Conservation (phyloP, 805 yeast species). For the Candida taoyuanica region DNA sequence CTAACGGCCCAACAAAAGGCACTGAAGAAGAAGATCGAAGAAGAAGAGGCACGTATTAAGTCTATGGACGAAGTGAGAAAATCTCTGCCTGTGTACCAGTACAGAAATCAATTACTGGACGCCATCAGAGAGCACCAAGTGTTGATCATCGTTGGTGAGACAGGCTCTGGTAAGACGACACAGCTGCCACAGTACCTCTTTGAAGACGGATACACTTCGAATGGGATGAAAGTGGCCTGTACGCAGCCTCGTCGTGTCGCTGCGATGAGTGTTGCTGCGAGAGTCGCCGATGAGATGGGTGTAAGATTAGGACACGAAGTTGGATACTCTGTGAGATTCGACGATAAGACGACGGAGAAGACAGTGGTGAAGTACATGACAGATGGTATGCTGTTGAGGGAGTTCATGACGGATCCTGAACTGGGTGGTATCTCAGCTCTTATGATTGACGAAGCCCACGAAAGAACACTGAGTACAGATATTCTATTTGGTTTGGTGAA, state of each 20-base stretch:
- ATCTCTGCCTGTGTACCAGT: slow-evolving; percentile 71
- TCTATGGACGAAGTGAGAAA: slow-evolving; percentile 41
- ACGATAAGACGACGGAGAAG: slow-evolving; percentile 59
- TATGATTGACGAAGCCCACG: slow-evolving; percentile 97
- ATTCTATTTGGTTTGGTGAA: slow-evolving; percentile 74
- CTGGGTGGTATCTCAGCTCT: slow-evolving; percentile 67
- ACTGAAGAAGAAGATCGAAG: slow-evolving; percentile 32
- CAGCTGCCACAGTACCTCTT: slow-evolving; percentile 84
- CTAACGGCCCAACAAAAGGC: slow-evolving; percentile 29
- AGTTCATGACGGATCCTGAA: slow-evolving; percentile 73
- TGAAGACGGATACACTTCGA: slow-evolving; percentile 71
- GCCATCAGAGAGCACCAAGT: slow-evolving; percentile 63
- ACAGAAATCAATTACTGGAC: slow-evolving; percentile 52
- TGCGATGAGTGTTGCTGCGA: slow-evolving; percentile 81
- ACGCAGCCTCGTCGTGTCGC: slow-evolving; percentile 97
- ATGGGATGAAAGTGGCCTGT: slow-evolving; percentile 65
- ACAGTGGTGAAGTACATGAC: slow-evolving; percentile 88
- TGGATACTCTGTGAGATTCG: slow-evolving; percentile 87
- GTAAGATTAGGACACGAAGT: slow-evolving; percentile 79
- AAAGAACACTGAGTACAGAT: slow-evolving; percentile 91
- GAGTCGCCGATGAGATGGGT: slow-evolving; percentile 90
- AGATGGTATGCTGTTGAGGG: slow-evolving; percentile 91
- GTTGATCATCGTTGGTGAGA: slow-evolving; percentile 75
- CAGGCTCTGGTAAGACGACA: slow-evolving; percentile 94
- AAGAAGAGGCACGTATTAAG: slow-evolving; percentile 31